Evolutionary conservation across 1,284 basidiomycete genomes (phyloP), one percentile per base, ranked within the genome.

Genomic region (Cryptococcus depauperatus): DNA sequence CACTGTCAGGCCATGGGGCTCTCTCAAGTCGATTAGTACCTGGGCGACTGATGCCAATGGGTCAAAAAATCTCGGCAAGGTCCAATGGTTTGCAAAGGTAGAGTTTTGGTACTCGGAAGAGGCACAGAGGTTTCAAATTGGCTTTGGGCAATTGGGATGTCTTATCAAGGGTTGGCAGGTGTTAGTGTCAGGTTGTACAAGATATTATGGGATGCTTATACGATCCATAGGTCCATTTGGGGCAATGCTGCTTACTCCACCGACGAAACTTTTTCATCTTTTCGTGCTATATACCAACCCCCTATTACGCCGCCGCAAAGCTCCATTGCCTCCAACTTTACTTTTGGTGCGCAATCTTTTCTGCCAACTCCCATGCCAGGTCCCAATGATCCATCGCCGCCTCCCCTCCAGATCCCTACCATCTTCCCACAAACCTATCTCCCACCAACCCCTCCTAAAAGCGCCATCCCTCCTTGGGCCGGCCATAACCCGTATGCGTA

Each of bases 91-190:
- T 75, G 80, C 49, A 79, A 84, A 61, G 81, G 77, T 90, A 41
- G 85, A 90, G 65, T 91, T 86, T 66, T 91, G 85, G 85, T 79
- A 81, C 54, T 86, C 90, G 66, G 84, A 86, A 35, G 87, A 91
- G 62, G 87, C 85, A 4, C 76, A 77, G 16, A 70, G 75, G 18
- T 85, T 85, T 2, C 85, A 90, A 60, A 78, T 80, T 38, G 80
- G 55, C 1, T 63, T 61, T 32, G 58, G 51, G 5, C 43, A 50
- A 16, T 39, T 34, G 0, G 56, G 52, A 2, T 51, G 51, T 19
- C 27, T 47, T 13, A 35, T 68, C 19, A 54, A 56, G 22, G 64
- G 62, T 11, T 64, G 59, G 61, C 52, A 61, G 45, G 46, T 68
- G 65, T 68, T 44, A 55, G 64, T 56, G 0, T 5, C 2, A 37